A percentile compares a stretch with the other conserved stretches of the same genome.
phyloP scores from a whole-genome alignment of 164 flowering plant genomes.

The Kalanchoe fedtschenkoi region DNA sequence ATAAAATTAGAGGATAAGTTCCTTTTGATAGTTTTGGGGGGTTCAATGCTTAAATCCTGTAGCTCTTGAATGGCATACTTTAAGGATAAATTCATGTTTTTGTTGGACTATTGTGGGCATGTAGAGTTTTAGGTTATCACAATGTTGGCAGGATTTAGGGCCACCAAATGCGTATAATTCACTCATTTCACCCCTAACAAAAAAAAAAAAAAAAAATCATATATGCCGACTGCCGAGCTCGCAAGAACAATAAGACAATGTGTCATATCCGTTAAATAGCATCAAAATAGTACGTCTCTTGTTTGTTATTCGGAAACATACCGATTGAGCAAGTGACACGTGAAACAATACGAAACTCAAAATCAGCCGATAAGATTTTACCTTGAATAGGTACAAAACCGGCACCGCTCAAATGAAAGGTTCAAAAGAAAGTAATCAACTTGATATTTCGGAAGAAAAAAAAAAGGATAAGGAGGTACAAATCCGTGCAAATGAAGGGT shows the following conservation, averaged over 20 bases:
- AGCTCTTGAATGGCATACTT: too few species aligned
- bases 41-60: too few species aligned
- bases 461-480: neutral
- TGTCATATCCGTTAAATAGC: neutral
- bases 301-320: neutral
- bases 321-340: too few species aligned
- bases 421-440: too few species aligned
- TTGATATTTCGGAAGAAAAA: neutral
- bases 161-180: neutral
- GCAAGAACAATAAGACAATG: conserved; percentile 1
- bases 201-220: neutral
- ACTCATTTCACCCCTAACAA: neutral
- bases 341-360: too few species aligned
- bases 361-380: neutral
- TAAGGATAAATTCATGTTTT: too few species aligned
- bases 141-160: neutral
- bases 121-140: neutral
- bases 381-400: neutral
- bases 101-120: too few species aligned
- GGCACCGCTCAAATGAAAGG: too few species aligned
- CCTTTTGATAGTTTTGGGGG: too few species aligned
- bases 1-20: neutral
- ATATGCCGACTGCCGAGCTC: neutral
- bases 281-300: neutral
- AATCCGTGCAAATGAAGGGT: too few species aligned